These are phyloP conservation scores for Tetrastigma voinierianum DNA, from an alignment of 164 flowering plant species.

Conservation along the genomic window DNA sequence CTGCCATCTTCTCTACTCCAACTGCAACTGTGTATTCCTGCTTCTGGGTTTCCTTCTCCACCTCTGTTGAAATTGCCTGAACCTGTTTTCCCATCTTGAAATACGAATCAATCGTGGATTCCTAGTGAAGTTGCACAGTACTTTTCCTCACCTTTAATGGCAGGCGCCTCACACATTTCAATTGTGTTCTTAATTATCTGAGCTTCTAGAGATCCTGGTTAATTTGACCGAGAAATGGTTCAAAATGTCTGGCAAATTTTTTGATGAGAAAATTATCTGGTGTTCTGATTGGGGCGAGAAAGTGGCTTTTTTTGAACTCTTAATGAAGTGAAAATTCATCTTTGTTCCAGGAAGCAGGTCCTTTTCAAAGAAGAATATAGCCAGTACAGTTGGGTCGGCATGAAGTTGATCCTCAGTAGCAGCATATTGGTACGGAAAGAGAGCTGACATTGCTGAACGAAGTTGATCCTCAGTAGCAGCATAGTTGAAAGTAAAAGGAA, in stretches of 20 bases:
- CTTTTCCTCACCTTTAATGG: conserved; percentile 39
- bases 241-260: conserved; percentile 27
- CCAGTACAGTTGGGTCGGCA: conserved; percentile 30
- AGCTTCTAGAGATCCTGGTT: conserved; percentile 37
- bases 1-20: conserved; percentile 25
- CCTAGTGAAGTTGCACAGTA: conserved; percentile 49
- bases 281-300: conserved; percentile 34
- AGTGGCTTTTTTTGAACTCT: conserved; percentile 20
- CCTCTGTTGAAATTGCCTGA: conserved; percentile 40
- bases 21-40: conserved; percentile 28
- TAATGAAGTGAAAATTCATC: conserved; percentile 33
- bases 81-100: conserved; percentile 38
- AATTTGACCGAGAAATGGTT: conserved; percentile 28
- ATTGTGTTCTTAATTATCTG: conserved; percentile 36
- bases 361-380: conserved; percentile 50
- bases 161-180: conserved; percentile 35
- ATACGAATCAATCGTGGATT: conserved; percentile 47
- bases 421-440: conserved; percentile 39
- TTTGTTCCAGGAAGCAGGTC: conserved; percentile 26
- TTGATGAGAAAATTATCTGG: conserved; percentile 36
- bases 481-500: too few relatives aligned
- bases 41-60: conserved; percentile 21
- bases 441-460: too few relatives aligned
- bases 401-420: conserved; percentile 39
- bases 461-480: too few relatives aligned